Evolutionary conservation across 768 basidiomycete species (phyloP).

Genomic region (Kondoa subrosea): DNA sequence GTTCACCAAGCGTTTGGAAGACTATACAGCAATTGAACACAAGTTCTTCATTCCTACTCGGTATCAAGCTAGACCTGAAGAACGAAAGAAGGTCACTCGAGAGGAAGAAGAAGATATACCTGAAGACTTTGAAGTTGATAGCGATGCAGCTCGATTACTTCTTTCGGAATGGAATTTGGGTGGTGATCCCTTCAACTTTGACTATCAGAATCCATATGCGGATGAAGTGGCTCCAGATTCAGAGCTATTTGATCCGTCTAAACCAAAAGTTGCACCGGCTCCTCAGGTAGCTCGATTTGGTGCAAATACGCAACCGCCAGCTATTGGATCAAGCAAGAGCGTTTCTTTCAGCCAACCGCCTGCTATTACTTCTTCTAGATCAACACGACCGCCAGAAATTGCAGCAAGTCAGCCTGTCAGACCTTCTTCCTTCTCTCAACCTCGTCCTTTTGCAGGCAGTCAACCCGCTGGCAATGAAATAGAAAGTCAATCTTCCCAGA

Average conservation of each 20-base stretch:
- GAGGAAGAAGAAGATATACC: not conserved
- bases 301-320: not conserved
- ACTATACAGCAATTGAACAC: not conserved
- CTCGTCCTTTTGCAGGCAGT: not conserved
- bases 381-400: not conserved
- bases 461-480: not conserved
- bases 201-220: not conserved
- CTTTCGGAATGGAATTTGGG: conserved; percentile 15
- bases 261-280: not conserved
- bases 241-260: not conserved
- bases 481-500: conserved; percentile 4
- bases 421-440: not conserved
- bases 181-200: conserved; percentile 1
- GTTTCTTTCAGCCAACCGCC: not conserved
- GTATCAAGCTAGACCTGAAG: not conserved
- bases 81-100: not conserved
- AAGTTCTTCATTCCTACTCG: not conserved
- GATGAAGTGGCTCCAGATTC: not conserved
- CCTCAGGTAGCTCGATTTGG: not conserved
- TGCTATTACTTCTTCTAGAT: not conserved
- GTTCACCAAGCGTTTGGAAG: not conserved
- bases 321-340: not conserved
- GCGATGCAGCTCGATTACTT: conserved; percentile 9
- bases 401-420: not conserved
- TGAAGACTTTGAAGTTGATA: not conserved